A percentile compares a stretch with the other conserved stretches of the same genome.
Evolutionary conservation across 306 rosid genomes (phyloP).

Genomic region (Lithocarpus polystachyus): DNA sequence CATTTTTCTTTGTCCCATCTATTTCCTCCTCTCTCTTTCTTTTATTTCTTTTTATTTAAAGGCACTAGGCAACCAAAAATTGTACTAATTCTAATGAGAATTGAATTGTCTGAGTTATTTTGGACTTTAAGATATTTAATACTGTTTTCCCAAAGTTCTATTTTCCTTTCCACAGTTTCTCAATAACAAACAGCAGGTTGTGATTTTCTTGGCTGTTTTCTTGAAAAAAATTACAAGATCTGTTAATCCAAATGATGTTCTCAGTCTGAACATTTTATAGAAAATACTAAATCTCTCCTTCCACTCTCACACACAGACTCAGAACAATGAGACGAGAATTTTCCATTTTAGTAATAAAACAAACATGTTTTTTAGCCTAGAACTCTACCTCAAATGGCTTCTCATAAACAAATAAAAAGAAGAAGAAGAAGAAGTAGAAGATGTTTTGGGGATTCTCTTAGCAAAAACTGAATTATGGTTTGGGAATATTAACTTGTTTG

Average conservation of each 20-base stretch:
- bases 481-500: background rate
- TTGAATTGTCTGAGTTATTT: too few species aligned
- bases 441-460: background rate
- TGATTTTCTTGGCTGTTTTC: background rate
- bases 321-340: background rate
- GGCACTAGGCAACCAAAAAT: too few species aligned
- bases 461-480: background rate
- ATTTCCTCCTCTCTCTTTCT: too few species aligned
- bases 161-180: background rate
- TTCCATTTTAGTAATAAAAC: background rate
- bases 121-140: too few species aligned
- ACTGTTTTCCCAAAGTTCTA: too few species aligned
- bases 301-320: background rate
- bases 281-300: background rate
- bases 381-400: too few species aligned
- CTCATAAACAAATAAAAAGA: too few species aligned
- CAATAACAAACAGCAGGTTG: background rate
- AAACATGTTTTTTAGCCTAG: background rate
- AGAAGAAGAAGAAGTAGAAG: too few species aligned
- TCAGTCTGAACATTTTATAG: too few species aligned
- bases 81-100: too few species aligned
- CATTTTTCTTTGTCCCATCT: too few species aligned
- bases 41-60: too few species aligned
- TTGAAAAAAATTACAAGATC: slow-evolving; percentile 20
- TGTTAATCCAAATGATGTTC: background rate